Evolutionary conservation across 2,329 filamentous ascomycete genomes (phyloP).

Genomic region (Aspergillus sp.): DNA sequence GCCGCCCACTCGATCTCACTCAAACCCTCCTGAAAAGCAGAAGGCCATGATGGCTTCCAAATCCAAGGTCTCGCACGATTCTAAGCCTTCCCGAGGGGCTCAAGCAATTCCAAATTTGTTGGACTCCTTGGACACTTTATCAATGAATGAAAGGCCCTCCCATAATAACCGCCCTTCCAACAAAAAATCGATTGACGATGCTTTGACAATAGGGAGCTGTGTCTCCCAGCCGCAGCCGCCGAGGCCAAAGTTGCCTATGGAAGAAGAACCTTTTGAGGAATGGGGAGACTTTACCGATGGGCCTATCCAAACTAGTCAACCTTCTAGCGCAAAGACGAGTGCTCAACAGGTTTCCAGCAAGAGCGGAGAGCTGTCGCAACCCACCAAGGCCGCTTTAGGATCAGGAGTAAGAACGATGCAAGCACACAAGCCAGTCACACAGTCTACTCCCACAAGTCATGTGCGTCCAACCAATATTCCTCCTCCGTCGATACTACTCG

Average conservation of each 20-base stretch:
- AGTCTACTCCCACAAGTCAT: slow-evolving; percentile 17
- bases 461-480: slow-evolving; percentile 82
- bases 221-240: background rate
- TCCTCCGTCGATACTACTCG: slow-evolving; percentile 81
- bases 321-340: slow-evolving; percentile 15
- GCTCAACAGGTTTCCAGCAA: background rate
- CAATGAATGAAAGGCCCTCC: slow-evolving; percentile 30
- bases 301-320: slow-evolving; percentile 19
- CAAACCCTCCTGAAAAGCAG: slow-evolving; percentile 1
- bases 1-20: slow-evolving; percentile 15
- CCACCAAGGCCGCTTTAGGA: background rate
- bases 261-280: slow-evolving; percentile 35
- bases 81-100: background rate
- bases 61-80: background rate
- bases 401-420: background rate
- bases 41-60: background rate
- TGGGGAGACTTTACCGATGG: slow-evolving; percentile 60
- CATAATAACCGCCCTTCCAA: slow-evolving; percentile 11
- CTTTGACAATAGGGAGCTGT: background rate
- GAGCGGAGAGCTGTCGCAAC: background rate
- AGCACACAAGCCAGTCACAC: background rate
- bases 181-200: slow-evolving; percentile 6
- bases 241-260: slow-evolving; percentile 21
- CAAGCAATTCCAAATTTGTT: slow-evolving; percentile 20
- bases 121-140: slow-evolving; percentile 35